Base-by-base conservation (phyloP, 306 rosid species). In the Cucurbita ficifolia region DNA sequence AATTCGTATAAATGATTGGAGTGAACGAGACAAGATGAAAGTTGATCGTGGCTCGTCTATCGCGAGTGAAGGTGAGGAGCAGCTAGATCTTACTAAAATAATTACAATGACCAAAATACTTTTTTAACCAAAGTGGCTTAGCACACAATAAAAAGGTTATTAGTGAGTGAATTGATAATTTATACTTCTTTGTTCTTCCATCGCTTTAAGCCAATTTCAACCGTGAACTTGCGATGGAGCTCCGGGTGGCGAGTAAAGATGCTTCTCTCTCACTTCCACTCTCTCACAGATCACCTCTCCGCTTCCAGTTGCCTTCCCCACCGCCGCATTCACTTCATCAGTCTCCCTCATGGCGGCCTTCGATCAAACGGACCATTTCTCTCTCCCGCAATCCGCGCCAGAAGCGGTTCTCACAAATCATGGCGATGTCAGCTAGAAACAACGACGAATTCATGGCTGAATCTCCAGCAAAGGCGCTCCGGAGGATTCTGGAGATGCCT, bases 391-490 rank as follows among this genome's bases (percentile, higher is more conserved):
- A 54, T 50, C 61, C 73, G 4, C 6, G 36, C 9, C 68, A 52
- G 10, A 78, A 35, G 45, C 71, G 39, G 73, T n/a, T 4, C n/a
- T 65, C 53, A 33, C 78, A 45, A 70, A 43, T 73, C 71, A 33
- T 46, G 69, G 54, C 79, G 12, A 82, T 48, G 63, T 76, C 86
- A 48, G 79, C 81, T 0, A 57, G 74, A 18, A 83, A 55, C n/a
- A 69, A 46, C 50, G 80, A 80, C 11, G 76, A 76, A 10, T 19
- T 19, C 14, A 50, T 48, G 1, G 63, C 58, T 4, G 82, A 77
- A 46, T 70, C 84, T 48, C 87, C 85, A 2, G 86, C 78, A 0
- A 88, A 87, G 81, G 84, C 76, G 33, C 96, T 93, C 13, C 83
- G 98, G 0, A 77, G 82, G 54, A 76, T 90, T 39, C 76, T 87